These are phyloP conservation scores for Stephanodiscus minutulus DNA, from an alignment of 108 stramenopile genomes.

Conservation along the genomic window DNA sequence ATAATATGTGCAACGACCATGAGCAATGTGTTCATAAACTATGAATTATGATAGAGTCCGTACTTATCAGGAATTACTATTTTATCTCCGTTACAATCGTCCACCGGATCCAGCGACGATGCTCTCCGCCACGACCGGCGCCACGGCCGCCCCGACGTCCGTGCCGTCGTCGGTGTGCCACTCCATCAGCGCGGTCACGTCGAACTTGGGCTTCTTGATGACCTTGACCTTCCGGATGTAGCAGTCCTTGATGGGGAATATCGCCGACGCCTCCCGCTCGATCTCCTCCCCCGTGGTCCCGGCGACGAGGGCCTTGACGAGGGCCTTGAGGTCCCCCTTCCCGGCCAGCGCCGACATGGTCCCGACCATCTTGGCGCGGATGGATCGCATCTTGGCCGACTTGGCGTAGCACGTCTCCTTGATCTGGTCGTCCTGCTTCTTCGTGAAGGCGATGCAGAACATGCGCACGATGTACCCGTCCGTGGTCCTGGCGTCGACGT, in stretches of 20 bases:
- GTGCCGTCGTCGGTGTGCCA: slow-evolving; percentile 95
- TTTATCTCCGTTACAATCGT: too few species aligned
- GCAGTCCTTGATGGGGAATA: slow-evolving; percentile 99
- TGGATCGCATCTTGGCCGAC: slow-evolving; percentile 92
- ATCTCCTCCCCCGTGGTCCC: slow-evolving; percentile 95
- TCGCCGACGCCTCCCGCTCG: slow-evolving; percentile 80
- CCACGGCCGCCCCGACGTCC: slow-evolving; percentile 76
- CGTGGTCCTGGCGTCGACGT: slow-evolving; percentile 98
- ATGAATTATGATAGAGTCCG: too few species aligned
- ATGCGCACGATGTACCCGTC: slow-evolving; percentile 98
- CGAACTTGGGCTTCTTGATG: slow-evolving; percentile 99
- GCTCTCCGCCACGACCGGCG: slow-evolving; percentile 78
- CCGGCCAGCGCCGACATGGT: slow-evolving; percentile 94
- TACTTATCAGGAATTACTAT: too few species aligned
- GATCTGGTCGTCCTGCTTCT: slow-evolving; percentile 94
- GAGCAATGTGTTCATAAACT: too few species aligned
- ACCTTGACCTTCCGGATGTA: slow-evolving; percentile 99
- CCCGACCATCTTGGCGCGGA: slow-evolving; percentile 98
- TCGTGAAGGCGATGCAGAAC: slow-evolving; percentile 99
- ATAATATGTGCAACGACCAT: too few species aligned
- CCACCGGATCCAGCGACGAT: slow-evolving; percentile 91
- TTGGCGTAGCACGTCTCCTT: slow-evolving; percentile 98
- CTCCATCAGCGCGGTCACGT: slow-evolving; percentile 99
- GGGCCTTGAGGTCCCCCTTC: slow-evolving; percentile 97
- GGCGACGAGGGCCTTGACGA: slow-evolving; percentile 96